Evolutionary conservation across 345 rosid genomes (phyloP), one percentile per base, ranked within the genome.

Genomic region (Eucalyptus camaldulensis): DNA sequence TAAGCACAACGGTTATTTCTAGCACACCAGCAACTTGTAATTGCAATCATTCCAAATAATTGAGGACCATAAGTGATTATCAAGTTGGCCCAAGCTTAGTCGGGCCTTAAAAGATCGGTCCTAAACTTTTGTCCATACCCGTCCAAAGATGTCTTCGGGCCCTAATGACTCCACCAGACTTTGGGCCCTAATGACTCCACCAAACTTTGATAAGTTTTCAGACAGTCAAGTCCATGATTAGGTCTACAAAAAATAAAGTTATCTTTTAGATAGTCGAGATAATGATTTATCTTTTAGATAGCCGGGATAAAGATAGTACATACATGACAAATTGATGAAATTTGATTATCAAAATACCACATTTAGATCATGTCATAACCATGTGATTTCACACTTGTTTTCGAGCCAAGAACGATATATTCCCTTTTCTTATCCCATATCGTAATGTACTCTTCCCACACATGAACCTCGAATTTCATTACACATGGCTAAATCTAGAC

Each of bases 281-380:
- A 37, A 72, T 4, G 5, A 6, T 19, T 10, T 16, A 4, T 13
- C 8, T 19, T 76, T 21, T 11, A 40, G 0, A 13, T 37, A 21
- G 7, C 0, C 12, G 3, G 10, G 27, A 21, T 10, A 76, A 76
- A 7, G 5, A 6, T 21, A 6, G 2, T 11, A 21, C 2, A 11
- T 10, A 37, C 24, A 69, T 4, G 43, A 69, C 44, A 3, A 10
- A 69, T 17, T 33, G 80, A 37, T 69, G 3, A 40, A 40, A 12
- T 40, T 21, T 5, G 83, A 40, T 76, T 21, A 21, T 40, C 47
- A 21, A 76, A 76, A 10, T 37, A 11, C 47, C 83, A 21, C 45
- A 13, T 37, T 21, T 6, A 37, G 8, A 40, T 40, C 27, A 11
- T 12, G 83, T 76, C 83, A 6, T 37, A 10, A 33, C 22, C 76